Conservation (phyloP, 75 land plant species). For the Isoetes taiwanensis region DNA sequence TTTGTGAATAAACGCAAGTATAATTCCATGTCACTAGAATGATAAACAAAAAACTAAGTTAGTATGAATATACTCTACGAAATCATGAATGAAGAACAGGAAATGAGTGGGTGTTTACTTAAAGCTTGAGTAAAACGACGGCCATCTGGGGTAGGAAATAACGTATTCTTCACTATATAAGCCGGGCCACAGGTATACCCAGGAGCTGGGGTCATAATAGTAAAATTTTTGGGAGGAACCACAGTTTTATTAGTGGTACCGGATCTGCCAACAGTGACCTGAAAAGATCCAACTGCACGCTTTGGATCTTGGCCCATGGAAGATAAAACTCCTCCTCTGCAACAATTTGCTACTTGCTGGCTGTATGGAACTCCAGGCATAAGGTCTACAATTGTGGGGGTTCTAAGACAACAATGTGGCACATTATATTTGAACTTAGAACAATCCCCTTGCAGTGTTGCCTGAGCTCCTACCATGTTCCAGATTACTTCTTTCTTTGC, state of each 20-base stretch:
- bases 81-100: too few relatives aligned
- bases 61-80: too few relatives aligned
- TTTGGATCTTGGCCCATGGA: constrained; percentile 61
- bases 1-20: too few relatives aligned
- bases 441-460: constrained; percentile 46
- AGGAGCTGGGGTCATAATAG: constrained; percentile 17
- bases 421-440: constrained; percentile 35
- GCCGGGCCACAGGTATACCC: constrained; percentile 46
- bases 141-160: constrained; percentile 15
- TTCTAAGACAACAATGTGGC: constrained; percentile 68
- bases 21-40: too few relatives aligned
- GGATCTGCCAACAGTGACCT: constrained; percentile 47
- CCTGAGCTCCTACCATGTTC: constrained; percentile 60
- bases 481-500: constrained; percentile 71
- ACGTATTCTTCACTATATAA: constrained; percentile 14
- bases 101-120: constrained; percentile 17
- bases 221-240: constrained; percentile 31
- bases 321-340: constrained; percentile 57
- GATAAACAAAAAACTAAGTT: too few relatives aligned
- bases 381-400: constrained; percentile 62
- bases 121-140: constrained; percentile 31
- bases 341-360: constrained; percentile 63
- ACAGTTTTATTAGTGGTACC: constrained; percentile 71
- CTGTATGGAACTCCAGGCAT: constrained; percentile 63
- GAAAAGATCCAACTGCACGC: constrained; percentile 46